phyloP scores from a whole-genome alignment of 1,139 yeast genomes.

The Hemisphaericaspora xylofermentans region DNA sequence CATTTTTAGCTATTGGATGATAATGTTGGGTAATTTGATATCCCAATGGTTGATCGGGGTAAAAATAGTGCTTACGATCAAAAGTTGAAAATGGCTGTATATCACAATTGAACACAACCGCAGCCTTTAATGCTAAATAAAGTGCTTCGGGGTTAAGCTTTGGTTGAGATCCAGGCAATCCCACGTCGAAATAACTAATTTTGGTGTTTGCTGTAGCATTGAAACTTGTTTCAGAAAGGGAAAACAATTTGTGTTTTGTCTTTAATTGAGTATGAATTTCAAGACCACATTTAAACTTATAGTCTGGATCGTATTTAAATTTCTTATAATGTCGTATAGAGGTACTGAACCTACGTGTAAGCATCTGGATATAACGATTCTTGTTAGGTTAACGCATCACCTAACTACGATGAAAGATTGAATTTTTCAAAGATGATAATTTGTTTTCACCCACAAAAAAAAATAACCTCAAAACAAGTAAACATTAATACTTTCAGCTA shows the following conservation, averaged over 20 bases:
- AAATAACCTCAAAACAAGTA: not conserved
- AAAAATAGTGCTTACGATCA: constrained; percentile 94
- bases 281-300: constrained; percentile 73
- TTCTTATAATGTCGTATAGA: constrained; percentile 5
- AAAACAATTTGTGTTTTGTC: constrained; percentile 74
- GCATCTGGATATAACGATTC: not conserved
- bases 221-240: constrained; percentile 52
- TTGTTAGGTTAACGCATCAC: not conserved
- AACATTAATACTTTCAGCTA: not conserved
- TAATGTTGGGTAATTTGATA: constrained; percentile 93
- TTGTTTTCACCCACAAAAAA: too few species aligned
- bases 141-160: constrained; percentile 74
- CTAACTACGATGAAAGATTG: too few species aligned
- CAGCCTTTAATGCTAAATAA: constrained; percentile 67
- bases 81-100: constrained; percentile 62
- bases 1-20: constrained; percentile 74
- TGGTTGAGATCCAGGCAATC: constrained; percentile 95
- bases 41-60: constrained; percentile 95
- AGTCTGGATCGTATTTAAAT: constrained; percentile 15
- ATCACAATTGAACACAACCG: constrained; percentile 64
- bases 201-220: constrained; percentile 63
- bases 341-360: constrained; percentile 7
- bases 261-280: constrained; percentile 91
- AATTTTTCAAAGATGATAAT: too few species aligned
- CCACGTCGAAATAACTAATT: constrained; percentile 78